Conservation (phyloP, 441 rosid genomes). For the Adansonia madagascariensis region DNA sequence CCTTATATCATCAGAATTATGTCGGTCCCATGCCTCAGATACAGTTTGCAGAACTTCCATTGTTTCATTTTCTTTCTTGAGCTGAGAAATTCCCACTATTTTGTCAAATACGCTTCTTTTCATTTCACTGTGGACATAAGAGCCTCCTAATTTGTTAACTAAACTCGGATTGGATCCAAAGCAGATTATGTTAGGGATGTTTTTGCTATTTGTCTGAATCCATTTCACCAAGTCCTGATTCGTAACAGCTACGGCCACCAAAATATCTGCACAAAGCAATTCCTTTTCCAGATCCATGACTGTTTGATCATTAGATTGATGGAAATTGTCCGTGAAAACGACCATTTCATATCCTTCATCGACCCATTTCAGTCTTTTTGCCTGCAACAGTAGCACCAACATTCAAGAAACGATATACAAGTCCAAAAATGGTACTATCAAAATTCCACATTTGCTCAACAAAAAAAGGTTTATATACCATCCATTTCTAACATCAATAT, state of each 20-base stretch:
- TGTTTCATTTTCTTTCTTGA: slow-evolving; percentile 43
- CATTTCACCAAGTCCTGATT: slow-evolving; percentile 60
- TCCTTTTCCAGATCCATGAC: slow-evolving; percentile 44
- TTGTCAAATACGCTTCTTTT: slow-evolving; percentile 41
- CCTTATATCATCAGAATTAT: slow-evolving; percentile 80
- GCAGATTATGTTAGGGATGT: slow-evolving; percentile 60
- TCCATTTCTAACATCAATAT: not conserved
- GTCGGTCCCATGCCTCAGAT: slow-evolving; percentile 78
- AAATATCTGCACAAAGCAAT: slow-evolving; percentile 53
- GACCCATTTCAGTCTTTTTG: slow-evolving; percentile 77
- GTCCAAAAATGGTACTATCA: not conserved
- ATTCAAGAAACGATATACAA: not conserved
- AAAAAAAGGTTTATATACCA: not conserved
- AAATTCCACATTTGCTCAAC: not conserved
- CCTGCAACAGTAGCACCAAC: slow-evolving; percentile 44
- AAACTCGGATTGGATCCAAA: slow-evolving; percentile 58
- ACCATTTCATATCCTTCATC: slow-evolving; percentile 75
- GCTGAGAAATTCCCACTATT: slow-evolving; percentile 32
- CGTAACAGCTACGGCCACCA: slow-evolving; percentile 59
- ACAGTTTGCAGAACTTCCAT: slow-evolving; percentile 60
- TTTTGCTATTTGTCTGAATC: slow-evolving; percentile 50
- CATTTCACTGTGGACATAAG: slow-evolving; percentile 37
- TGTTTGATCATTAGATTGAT: slow-evolving; percentile 34
- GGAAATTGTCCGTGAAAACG: slow-evolving; percentile 52
- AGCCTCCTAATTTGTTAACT: slow-evolving; percentile 65